Base-by-base conservation (phyloP, 2,329 filamentous ascomycete species). In the Penicillium nordicum region DNA sequence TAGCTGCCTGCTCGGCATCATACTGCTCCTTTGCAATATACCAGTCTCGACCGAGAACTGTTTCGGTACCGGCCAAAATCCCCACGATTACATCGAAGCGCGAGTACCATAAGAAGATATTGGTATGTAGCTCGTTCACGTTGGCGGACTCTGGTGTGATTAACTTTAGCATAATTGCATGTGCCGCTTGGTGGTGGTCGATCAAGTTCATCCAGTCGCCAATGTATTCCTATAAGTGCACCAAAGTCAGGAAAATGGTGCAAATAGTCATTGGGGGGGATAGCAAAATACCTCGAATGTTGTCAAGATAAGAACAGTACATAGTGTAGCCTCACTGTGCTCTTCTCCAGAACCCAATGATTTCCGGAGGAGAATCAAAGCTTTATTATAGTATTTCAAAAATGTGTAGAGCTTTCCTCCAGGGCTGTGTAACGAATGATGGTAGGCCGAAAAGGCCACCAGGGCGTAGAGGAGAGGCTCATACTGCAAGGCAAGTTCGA, bases 161-260 rank as follows among this genome's bases (percentile, higher is more conserved):
- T 0, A 97, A 77, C 42, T 88, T 84, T 1, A 82, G 88, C 44
- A 97, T 78, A 65, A 97, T 88, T 61, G 90, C 85, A 68, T 89
- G 85, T 0, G 94, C 94, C 11, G 93, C 94, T 69, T 88, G 91
- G 71, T 97, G 92, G 71, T 97, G 94, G 23, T 92, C 90, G 74
- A 94, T 88, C 16, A 97, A 80, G 67, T 95, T 97, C 51, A 95
- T 85, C 92, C 92, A 97, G 70, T 99, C 94, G 12, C 94, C 94
- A 44, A 97, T 81, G 67, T 92, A 95, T 75, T 97, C 94, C 91
- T 96, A 67, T n/a, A 23, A 50, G 27, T 43, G 47, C 36, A 51
- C 67, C 58, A 57, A 51, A 34, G 21, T 21, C 47, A 44, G 47
- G 5, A 18, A 14, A 57, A 36, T 2, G 9, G 21, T 27, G 36